Base-by-base conservation (phyloP, 129 eudicot species). In the Escallonia rubra region DNA sequence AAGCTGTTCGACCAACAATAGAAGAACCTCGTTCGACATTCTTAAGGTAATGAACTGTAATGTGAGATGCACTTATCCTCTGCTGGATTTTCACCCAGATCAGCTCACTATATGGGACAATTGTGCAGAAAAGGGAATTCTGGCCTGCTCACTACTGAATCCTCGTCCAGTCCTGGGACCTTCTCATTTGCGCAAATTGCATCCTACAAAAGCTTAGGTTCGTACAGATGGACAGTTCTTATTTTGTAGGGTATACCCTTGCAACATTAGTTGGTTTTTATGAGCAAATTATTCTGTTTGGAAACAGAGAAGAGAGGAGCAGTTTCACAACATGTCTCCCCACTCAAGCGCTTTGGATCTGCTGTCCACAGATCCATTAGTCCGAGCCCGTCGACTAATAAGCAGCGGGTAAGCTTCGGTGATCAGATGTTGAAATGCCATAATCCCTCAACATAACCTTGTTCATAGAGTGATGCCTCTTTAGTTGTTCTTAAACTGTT, bases 311-410 rank as follows among this genome's bases (percentile, higher is more conserved):
- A 80, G 69, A 86, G 77, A 69, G 75, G 84, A 5, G 70, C 96
- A 47, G 69, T 65, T 67, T 87, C 96, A 59, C 96, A 94, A 38
- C 77, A 63, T 67, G 76, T 82, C 41, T 85, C 88, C 69, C 64
- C 78, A 71, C 80, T 91, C 65, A 78, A 65, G 81, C 89, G 91
- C 13, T 72, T 85, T 1, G 89, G 82, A 14, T 83, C 96, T 4
- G 61, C 70, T 63, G 72, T 76, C 14, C 79, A 56, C 15, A 77
- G 80, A 70, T 79, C 83, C 14, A 62, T 44, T 68, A 71, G 80
- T 70, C 84, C 87, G 3, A 74, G 47, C 54, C 59, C 78, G 57
- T 49, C 70, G 13, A 74, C 57, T 61, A 75, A 54, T 62, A 77
- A 58, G 53, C 90, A 72, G 34, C 76, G 66, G 79, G 97, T 90